Percentiles rank a stretch among this genome's conserved stretches.
Evolutionary conservation across 257 asterid species (phyloP).

Genomic region (Nicotiana knightiana): DNA sequence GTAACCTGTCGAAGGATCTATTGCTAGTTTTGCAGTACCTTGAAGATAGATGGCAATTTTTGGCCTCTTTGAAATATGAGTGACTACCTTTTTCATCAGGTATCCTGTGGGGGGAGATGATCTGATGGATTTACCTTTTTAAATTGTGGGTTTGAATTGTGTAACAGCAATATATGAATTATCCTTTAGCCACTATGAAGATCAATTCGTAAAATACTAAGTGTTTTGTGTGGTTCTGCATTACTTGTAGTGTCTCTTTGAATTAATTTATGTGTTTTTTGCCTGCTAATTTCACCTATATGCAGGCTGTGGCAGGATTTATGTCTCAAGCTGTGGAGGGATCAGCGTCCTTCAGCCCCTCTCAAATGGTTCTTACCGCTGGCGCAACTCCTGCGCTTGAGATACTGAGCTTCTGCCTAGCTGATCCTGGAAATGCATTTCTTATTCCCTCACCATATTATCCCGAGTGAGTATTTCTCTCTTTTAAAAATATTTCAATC

Average conservation of each 20-base stretch:
- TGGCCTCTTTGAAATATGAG: background rate
- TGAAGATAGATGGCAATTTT: background rate
- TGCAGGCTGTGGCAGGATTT: slow-evolving; percentile 55
- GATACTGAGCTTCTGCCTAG: slow-evolving; percentile 56
- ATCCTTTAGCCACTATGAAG: background rate
- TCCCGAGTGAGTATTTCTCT: slow-evolving; percentile 47
- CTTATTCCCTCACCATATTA: slow-evolving; percentile 64
- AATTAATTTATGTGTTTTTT: background rate
- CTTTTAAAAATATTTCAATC: background rate
- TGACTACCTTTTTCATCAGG: background rate
- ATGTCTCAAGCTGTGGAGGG: slow-evolving; percentile 46
- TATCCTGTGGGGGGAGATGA: slow-evolving; percentile 7
- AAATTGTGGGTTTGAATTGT: background rate
- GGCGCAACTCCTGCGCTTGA: slow-evolving; percentile 60
- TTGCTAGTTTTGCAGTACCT: slow-evolving; percentile 7
- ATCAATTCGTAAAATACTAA: background rate
- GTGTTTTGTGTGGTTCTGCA: background rate
- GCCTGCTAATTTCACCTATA: slow-evolving; percentile 9
- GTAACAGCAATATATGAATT: background rate
- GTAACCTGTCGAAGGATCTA: background rate
- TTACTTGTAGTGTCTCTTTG: background rate
- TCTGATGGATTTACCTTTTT: background rate
- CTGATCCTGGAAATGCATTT: slow-evolving; percentile 69
- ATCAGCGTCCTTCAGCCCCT: slow-evolving; percentile 43
- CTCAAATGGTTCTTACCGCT: slow-evolving; percentile 43